A percentile compares a stretch with the other conserved stretches of the same genome.
Conservation (phyloP, 2,329 filamentous ascomycete genomes). For the Dryadomyces quercus-mongolicae region DNA sequence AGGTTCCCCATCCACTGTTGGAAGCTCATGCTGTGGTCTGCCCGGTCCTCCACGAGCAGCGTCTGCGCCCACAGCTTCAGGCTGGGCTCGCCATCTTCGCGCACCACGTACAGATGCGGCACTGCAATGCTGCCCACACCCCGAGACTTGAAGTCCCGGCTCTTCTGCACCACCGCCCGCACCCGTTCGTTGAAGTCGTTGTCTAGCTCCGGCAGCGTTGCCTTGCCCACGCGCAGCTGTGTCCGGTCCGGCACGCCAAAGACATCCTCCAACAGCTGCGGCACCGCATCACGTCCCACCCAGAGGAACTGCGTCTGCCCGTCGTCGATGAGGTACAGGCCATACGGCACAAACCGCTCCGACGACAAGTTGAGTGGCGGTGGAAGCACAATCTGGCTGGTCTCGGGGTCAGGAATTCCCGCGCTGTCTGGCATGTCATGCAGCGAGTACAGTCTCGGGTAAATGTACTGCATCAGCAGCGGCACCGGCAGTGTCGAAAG, state of each 20-base stretch:
- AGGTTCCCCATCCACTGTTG: constrained; percentile 86
- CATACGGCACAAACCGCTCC: constrained; percentile 76
- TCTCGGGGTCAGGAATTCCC: constrained; percentile 72
- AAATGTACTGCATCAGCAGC: constrained; percentile 86
- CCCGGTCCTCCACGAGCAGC: constrained; percentile 83
- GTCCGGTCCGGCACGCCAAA: constrained; percentile 79
- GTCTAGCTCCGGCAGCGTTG: constrained; percentile 72
- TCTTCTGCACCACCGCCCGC: constrained; percentile 83
- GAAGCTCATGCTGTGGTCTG: constrained; percentile 86
- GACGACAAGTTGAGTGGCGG: constrained; percentile 78
- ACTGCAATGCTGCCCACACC: constrained; percentile 89
- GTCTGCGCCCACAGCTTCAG: constrained; percentile 96
- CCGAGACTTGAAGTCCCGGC: constrained; percentile 71
- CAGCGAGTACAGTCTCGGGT: constrained; percentile 71
- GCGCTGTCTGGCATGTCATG: constrained; percentile 96
- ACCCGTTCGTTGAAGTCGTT: constrained; percentile 96
- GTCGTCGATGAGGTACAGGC: constrained; percentile 92
- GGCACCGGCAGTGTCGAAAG: constrained; percentile 89
- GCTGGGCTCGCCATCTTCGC: constrained; percentile 91
- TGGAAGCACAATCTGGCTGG: constrained; percentile 80
- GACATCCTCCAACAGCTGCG: constrained; percentile 76
- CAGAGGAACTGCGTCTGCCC: constrained; percentile 96
- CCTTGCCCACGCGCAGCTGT: constrained; percentile 84
- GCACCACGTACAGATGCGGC: constrained; percentile 83
- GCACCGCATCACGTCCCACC: constrained; percentile 87